Percentiles rank a stretch among this genome's conserved stretches.
These are phyloP conservation scores for Alnus rubra DNA, from an alignment of 306 rosid species.

Conservation along the genomic window DNA sequence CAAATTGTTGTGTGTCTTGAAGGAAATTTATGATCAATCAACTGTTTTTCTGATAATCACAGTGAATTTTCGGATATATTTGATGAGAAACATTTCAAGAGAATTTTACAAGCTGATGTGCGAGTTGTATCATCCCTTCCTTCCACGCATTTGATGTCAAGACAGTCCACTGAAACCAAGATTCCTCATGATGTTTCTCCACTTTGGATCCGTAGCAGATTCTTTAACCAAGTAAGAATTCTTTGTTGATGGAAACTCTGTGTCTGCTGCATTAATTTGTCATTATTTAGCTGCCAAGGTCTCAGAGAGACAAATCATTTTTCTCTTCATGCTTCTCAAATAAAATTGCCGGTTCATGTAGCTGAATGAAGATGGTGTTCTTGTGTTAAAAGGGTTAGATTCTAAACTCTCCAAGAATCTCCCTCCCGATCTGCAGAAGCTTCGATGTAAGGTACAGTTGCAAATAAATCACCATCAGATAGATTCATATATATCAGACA, in stretches of 20 bases:
- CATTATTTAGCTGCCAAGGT: not conserved
- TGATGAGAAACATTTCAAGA: slow-evolving; percentile 49
- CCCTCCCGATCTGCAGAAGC: slow-evolving; percentile 57
- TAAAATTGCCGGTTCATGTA: slow-evolving; percentile 15
- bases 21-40: not conserved
- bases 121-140: slow-evolving; percentile 51
- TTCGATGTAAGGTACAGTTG: slow-evolving; percentile 49
- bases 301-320: not conserved
- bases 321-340: not conserved
- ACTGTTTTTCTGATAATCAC: not conserved
- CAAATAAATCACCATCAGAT: not conserved
- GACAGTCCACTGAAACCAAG: slow-evolving; percentile 34
- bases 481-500: not conserved
- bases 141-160: slow-evolving; percentile 44
- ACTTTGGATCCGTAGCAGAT: slow-evolving; percentile 50
- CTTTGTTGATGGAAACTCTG: not conserved
- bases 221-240: slow-evolving; percentile 37
- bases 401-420: slow-evolving; percentile 67
- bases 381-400: slow-evolving; percentile 55
- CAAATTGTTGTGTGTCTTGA: not conserved
- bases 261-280: not conserved
- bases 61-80: slow-evolving; percentile 61
- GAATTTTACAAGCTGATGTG: slow-evolving; percentile 48
- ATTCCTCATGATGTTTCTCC: slow-evolving; percentile 51
- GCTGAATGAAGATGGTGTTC: slow-evolving; percentile 47